Percentiles rank a stretch among this genome's conserved stretches.
phyloP scores from a whole-genome alignment of 495 filamentous ascomycete genomes.

The Aspergillus coremiiformis region DNA sequence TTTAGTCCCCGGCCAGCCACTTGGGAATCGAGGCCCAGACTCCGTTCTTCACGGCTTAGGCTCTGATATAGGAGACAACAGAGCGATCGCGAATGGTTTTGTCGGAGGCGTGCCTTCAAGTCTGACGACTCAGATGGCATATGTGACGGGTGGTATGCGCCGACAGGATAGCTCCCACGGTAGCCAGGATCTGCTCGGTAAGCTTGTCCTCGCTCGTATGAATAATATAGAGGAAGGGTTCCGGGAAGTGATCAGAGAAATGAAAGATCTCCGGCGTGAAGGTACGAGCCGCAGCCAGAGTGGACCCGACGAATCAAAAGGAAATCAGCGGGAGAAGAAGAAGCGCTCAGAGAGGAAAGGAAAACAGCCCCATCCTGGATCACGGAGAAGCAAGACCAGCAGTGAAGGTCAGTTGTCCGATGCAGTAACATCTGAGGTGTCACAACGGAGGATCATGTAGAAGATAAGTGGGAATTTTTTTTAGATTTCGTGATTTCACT shows the following conservation, averaged over 20 bases:
- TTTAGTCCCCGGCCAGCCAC: conserved; percentile 28
- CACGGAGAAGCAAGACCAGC: conserved; percentile 16
- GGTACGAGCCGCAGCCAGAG: conserved; percentile 31
- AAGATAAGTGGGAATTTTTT: background rate
- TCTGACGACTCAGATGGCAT: conserved; percentile 71
- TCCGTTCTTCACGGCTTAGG: conserved; percentile 60
- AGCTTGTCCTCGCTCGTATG: conserved; percentile 86
- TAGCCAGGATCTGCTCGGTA: conserved; percentile 63
- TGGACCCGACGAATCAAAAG: conserved; percentile 21
- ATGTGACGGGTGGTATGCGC: conserved; percentile 48
- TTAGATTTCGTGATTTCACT: background rate
- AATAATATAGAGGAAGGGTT: conserved; percentile 82
- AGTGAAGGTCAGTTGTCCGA: conserved; percentile 13
- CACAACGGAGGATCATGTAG: background rate
- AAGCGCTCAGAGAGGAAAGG: conserved; percentile 27
- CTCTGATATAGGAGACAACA: conserved; percentile 67
- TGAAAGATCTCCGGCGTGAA: conserved; percentile 50
- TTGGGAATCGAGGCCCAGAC: conserved; percentile 33
- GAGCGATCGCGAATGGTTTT: conserved; percentile 45
- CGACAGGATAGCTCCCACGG: conserved; percentile 30
- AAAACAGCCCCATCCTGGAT: conserved; percentile 14
- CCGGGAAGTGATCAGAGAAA: conserved; percentile 75
- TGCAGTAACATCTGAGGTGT: background rate
- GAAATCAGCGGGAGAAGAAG: conserved; percentile 22
- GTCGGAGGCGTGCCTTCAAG: conserved; percentile 59